Percentiles rank a stretch among this genome's conserved stretches.
Conservation (phyloP, 2,329 filamentous ascomycete species). For the Colletotrichum ledebouriae region DNA sequence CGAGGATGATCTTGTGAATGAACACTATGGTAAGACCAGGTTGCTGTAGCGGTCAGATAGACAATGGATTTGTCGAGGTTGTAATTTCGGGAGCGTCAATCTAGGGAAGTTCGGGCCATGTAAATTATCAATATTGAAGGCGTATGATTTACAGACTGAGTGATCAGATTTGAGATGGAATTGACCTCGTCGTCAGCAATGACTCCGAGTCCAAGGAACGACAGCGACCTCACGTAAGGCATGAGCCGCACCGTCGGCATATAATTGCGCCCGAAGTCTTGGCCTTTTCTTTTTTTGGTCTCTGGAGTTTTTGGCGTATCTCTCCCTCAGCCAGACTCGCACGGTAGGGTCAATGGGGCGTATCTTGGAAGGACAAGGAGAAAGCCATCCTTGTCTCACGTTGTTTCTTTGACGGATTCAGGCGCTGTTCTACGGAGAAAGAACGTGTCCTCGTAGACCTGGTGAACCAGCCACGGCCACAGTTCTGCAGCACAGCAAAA, state of each 20-base stretch:
- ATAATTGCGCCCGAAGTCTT: constrained; percentile 13
- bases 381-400: constrained; percentile 26
- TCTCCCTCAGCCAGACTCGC: constrained; percentile 22
- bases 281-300: constrained; percentile 30
- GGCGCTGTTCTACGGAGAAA: constrained; percentile 9
- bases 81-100: constrained; percentile 16
- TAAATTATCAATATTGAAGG: constrained; percentile 4
- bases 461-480: constrained; percentile 27
- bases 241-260: neutral
- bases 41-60: constrained; percentile 2
- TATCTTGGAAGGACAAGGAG: constrained; percentile 17
- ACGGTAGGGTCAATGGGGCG: constrained; percentile 30
- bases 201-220: neutral
- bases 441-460: constrained; percentile 11
- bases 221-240: neutral
- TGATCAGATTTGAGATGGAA: constrained; percentile 1
- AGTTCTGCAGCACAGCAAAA: constrained; percentile 17
- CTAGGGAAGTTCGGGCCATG: neutral
- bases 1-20: constrained; percentile 7
- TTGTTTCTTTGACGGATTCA: constrained; percentile 30
- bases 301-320: constrained; percentile 34
- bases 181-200: constrained; percentile 3
- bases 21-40: constrained; percentile 5
- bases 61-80: neutral
- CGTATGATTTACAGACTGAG: constrained; percentile 24